A percentile compares a stretch with the other conserved stretches of the same genome.
Conservation (phyloP, 1,139 yeast species). For the Geotrichum restrictum region DNA sequence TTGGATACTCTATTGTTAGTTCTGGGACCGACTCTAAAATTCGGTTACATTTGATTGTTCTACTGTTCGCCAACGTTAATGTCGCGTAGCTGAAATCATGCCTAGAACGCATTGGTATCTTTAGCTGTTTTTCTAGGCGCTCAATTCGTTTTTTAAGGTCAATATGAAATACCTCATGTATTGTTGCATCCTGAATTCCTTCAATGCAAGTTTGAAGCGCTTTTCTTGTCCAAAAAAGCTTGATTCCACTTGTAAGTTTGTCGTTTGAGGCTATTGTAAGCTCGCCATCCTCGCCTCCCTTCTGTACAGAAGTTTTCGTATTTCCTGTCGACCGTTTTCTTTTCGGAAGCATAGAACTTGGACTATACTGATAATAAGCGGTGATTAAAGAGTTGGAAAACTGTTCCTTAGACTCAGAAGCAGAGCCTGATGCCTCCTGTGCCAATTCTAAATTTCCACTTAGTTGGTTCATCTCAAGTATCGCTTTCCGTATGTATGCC, state of each 20-base stretch:
- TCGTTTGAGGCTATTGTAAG: not conserved
- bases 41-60: slow-evolving; percentile 17
- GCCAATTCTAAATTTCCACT: slow-evolving; percentile 12
- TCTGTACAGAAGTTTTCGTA: not conserved
- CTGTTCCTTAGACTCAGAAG: not conserved
- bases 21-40: slow-evolving; percentile 2
- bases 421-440: slow-evolving; percentile 2
- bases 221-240: slow-evolving; percentile 25
- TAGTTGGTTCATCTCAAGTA: slow-evolving; percentile 29
- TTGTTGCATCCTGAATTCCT: slow-evolving; percentile 26
- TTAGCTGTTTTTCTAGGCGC: slow-evolving; percentile 23
- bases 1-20: slow-evolving; percentile 10
- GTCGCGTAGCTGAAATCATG: slow-evolving; percentile 16
- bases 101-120: slow-evolving; percentile 11
- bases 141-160: slow-evolving; percentile 27
- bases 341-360: slow-evolving; percentile 17
- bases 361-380: slow-evolving; percentile 20
- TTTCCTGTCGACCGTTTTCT: slow-evolving; percentile 8
- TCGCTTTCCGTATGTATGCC: slow-evolving; percentile 31
- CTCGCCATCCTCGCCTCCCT: not conserved
- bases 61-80: slow-evolving; percentile 2
- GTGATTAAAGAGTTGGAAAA: slow-evolving; percentile 9
- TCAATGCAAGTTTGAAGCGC: slow-evolving; percentile 31
- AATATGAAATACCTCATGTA: slow-evolving; percentile 25
- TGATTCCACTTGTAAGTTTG: slow-evolving; percentile 8